phyloP scores from a whole-genome alignment of 805 yeast species.

The Cyberlindnera xylosilytica region DNA sequence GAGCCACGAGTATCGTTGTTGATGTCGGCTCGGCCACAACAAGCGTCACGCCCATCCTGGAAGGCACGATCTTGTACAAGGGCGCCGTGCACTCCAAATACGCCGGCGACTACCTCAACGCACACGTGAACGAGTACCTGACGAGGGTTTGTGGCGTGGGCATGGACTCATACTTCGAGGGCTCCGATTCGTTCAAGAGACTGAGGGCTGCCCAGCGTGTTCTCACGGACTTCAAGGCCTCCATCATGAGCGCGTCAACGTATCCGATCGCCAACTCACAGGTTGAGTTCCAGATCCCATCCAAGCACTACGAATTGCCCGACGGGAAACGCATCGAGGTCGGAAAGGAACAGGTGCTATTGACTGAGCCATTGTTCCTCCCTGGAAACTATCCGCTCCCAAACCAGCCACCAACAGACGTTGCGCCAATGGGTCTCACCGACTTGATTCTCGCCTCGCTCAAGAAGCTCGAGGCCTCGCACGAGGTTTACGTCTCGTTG shows the following conservation, averaged over 20 bases:
- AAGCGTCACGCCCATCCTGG: slow-evolving; percentile 72
- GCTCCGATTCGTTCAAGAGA: slow-evolving; percentile 37
- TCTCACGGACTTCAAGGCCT: slow-evolving; percentile 47
- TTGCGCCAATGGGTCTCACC: slow-evolving; percentile 29
- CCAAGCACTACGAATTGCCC: slow-evolving; percentile 57
- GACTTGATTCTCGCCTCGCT: slow-evolving; percentile 39
- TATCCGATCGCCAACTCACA: slow-evolving; percentile 35
- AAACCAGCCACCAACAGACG: slow-evolving; percentile 11
- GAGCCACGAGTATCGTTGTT: slow-evolving; percentile 72
- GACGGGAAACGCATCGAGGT: slow-evolving; percentile 46
- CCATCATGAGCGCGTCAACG: slow-evolving; percentile 36
- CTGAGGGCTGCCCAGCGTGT: slow-evolving; percentile 35
- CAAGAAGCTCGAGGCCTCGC: slow-evolving; percentile 40
- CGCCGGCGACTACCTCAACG: slow-evolving; percentile 83
- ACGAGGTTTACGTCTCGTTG: slow-evolving; percentile 37
- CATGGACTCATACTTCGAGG: slow-evolving; percentile 21
- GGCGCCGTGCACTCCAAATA: slow-evolving; percentile 64
- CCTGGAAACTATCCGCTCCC: slow-evolving; percentile 54
- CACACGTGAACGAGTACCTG: slow-evolving; percentile 53
- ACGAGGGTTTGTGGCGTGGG: slow-evolving; percentile 28
- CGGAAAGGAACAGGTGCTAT: slow-evolving; percentile 49
- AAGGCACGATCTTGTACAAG: slow-evolving; percentile 67
- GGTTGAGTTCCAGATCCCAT: slow-evolving; percentile 31
- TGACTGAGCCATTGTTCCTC: slow-evolving; percentile 69
- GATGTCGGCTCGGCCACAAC: slow-evolving; percentile 74